Evolutionary conservation across 169 alveolate species (phyloP).

Genomic region (Pseudocohnilembus persalinus): DNA sequence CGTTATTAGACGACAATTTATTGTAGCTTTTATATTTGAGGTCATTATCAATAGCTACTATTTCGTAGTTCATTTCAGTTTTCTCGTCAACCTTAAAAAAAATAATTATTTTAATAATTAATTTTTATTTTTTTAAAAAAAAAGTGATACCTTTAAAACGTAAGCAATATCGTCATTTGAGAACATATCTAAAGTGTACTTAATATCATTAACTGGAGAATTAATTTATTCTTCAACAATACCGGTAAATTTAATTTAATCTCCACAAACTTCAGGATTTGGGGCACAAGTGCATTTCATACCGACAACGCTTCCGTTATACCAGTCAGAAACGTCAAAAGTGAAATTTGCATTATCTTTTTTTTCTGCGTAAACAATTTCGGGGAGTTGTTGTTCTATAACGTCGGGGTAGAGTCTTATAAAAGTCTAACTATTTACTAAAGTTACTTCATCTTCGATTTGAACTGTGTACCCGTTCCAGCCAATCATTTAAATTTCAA

Average conservation of each 20-base stretch:
- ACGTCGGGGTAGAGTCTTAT: neutral
- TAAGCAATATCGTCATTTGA: neutral
- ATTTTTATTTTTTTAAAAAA: no score
- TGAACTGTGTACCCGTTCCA: neutral
- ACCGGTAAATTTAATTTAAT: no score
- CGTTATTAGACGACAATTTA: no score
- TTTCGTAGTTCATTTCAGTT: no score
- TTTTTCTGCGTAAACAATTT: neutral
- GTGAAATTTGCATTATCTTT: neutral
- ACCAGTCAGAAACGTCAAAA: neutral
- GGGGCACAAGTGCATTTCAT: neutral
- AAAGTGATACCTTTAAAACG: neutral
- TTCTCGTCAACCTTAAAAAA: no score
- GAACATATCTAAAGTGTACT: neutral
- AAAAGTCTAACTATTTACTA: neutral
- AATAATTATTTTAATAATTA: no score
- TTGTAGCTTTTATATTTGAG: no score
- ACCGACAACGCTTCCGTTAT: neutral
- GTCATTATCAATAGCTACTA: no score
- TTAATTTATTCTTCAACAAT: neutral
- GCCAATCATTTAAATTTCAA: neutral
- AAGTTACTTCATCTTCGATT: neutral
- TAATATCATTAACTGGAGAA: no score
- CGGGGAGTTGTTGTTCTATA: neutral
- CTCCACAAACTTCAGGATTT: neutral